Evolutionary conservation across 441 rosid genomes (phyloP), one percentile per base, ranked within the genome.

Genomic region (Theobroma grandiflorum): DNA sequence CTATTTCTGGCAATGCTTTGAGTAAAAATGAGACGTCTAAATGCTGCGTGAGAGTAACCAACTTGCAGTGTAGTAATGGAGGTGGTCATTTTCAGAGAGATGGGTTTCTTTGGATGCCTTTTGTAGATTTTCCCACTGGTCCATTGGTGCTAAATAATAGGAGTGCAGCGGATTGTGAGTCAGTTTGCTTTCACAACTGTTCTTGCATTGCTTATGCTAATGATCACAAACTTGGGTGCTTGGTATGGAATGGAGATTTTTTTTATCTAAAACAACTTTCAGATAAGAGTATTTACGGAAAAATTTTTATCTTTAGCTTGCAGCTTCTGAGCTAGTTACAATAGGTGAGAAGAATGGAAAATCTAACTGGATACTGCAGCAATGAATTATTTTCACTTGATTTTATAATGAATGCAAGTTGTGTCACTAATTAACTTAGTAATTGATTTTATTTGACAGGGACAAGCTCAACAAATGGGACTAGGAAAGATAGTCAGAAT

Each of bases 171-270:
- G 82, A 74, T 3, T 87, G 87, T 76, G 49, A 12, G 38, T 43
- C 40, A 33, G 1, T n/a, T 33, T 87, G 86, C 81, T 77, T 81
- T 73, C 55, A 5, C 49, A 71, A 83, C 81, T 85, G 87, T 76
- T 61, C 82, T 75, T 87, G 87, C 72, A 75, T 74, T 40, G 87
- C 85, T 20, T 85, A 84, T 72, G 76, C 87, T 53, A 79, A 79
- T 47, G 55, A 31, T 33, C 43, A 35, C 6, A 2, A 0, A 16
- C 66, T 10, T 52, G 59, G 45, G 12, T 87, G 89, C 70, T 71
- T 83, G 20, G 45, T 67, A 15, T 87, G 89, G 89, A 42, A 0
- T n/a, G 76, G 81, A 49, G 78, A 77, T 68, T 66, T 87, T 8
- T 63, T 79, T 49, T 63, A 79, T 67, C 31, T 58, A 26, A 80